Evolutionary conservation across 768 basidiomycete genomes (phyloP), one percentile per base, ranked within the genome.

Genomic region (Leccinum disarticulatum): DNA sequence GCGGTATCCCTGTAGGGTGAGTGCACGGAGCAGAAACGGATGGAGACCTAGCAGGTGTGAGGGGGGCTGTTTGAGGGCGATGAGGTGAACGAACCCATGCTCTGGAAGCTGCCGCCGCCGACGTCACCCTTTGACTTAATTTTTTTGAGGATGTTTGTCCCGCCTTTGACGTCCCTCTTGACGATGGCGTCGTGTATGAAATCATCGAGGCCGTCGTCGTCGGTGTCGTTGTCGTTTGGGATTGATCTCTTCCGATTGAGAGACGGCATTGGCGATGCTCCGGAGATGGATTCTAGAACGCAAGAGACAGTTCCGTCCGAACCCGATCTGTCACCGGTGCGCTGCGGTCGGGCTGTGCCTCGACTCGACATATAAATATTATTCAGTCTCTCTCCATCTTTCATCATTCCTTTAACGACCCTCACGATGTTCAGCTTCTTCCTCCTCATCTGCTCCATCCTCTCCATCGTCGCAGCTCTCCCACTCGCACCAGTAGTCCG

Each of bases 41-140:
- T 90, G 85, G 9, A 98, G 83, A 58, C 92, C 93, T 95, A 62
- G 43, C 10, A 43, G 33, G 36, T 17, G 54, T 61, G 47, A 53
- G 60, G 50, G 48, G 25, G 57, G 48, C 4, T 6, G 53, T 0
- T n/a, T 15, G n/a, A 17, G 6, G 36, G 30, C 11, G 5, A 9
- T 63, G 49, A 2, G 51, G 8, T 11, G 54, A 30, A 80, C 86
- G 56, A 56, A 93, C 93, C 93, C 92, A 98, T 94, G 83, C 87
- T 90, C 73, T 97, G 95, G 66, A 97, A 98, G 63, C 93, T 96
- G 19, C 95, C 95, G 31, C 95, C 95, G 33, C 95, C 95, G 13
- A 91, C 81, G 68, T 93, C 88, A 17, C 87, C 87, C 70, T 90
- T 90, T 9, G 85, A 86, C 66, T 90, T 93, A 13, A 84, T 79